Percentiles rank a stretch among this genome's conserved stretches.
These are phyloP conservation scores for Flaveria ramosissima DNA, from an alignment of 129 eudicot species.

Conservation along the genomic window DNA sequence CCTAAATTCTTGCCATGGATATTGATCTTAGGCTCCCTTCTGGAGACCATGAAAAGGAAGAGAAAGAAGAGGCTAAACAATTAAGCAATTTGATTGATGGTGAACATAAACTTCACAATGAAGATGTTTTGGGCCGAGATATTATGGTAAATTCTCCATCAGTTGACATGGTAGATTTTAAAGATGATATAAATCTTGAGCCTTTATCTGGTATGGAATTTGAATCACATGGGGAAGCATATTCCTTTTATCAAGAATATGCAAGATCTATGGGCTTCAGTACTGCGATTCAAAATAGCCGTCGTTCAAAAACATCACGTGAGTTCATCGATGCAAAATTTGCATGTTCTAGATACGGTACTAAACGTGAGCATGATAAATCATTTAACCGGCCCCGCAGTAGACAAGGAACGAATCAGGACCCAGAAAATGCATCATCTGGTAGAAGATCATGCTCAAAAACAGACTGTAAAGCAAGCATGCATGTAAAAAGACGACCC, in stretches of 20 bases:
- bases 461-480: constrained; percentile 60
- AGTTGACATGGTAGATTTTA: constrained; percentile 51
- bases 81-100: constrained; percentile 48
- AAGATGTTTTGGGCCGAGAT: constrained; percentile 47
- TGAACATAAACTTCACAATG: constrained; percentile 60
- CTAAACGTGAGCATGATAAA: constrained; percentile 92
- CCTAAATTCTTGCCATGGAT: constrained; percentile 57
- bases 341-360: constrained; percentile 96
- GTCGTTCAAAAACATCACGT: constrained; percentile 82
- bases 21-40: constrained; percentile 94
- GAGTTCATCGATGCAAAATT: constrained; percentile 96
- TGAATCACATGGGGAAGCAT: constrained; percentile 88
- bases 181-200: constrained; percentile 75
- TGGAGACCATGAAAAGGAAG: constrained; percentile 75
- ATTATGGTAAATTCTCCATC: constrained; percentile 14
- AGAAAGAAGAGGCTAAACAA: constrained; percentile 53
- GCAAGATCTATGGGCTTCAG: constrained; percentile 86
- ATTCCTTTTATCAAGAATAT: constrained; percentile 91
- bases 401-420: constrained; percentile 73
- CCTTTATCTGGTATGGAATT: constrained; percentile 96
- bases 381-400: constrained; percentile 66
- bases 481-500: constrained; percentile 89
- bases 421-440: constrained; percentile 74
- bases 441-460: constrained; percentile 83
- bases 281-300: constrained; percentile 91